Percentiles rank a stretch among this genome's conserved stretches.
phyloP scores from a whole-genome alignment of 305 asterid species.

The Solanum hybrid region DNA sequence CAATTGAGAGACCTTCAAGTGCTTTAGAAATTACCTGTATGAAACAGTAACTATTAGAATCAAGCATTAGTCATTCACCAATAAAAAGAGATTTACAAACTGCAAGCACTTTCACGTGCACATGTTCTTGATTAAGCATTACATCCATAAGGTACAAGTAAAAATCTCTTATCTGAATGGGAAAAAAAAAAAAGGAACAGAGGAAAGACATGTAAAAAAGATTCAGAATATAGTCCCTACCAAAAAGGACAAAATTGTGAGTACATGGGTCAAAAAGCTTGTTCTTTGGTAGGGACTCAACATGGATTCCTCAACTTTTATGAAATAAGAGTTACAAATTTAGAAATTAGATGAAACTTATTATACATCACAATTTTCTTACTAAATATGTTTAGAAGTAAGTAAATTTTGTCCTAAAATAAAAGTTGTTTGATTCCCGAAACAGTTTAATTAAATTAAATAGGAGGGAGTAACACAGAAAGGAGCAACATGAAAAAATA shows the following conservation, averaged over 20 bases:
- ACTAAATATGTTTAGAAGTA: not conserved
- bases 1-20: constrained; percentile 66
- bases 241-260: not conserved
- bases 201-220: not conserved
- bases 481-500: not conserved
- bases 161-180: not conserved
- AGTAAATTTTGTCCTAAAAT: not conserved
- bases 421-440: not conserved
- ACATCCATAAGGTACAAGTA: not conserved
- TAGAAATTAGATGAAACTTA: not conserved
- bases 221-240: not conserved
- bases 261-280: not conserved
- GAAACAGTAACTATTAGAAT: not conserved
- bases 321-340: not conserved
- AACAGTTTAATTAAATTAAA: not conserved
- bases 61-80: not conserved
- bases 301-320: not conserved
- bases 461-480: not conserved
- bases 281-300: not conserved
- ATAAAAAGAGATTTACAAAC: not conserved
- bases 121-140: not conserved
- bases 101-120: not conserved
- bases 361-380: not conserved
- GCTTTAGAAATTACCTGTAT: constrained; percentile 52
- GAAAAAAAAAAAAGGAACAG: not conserved